Conservation (phyloP, 2,329 filamentous ascomycete species). For the Epichloe typhina region DNA sequence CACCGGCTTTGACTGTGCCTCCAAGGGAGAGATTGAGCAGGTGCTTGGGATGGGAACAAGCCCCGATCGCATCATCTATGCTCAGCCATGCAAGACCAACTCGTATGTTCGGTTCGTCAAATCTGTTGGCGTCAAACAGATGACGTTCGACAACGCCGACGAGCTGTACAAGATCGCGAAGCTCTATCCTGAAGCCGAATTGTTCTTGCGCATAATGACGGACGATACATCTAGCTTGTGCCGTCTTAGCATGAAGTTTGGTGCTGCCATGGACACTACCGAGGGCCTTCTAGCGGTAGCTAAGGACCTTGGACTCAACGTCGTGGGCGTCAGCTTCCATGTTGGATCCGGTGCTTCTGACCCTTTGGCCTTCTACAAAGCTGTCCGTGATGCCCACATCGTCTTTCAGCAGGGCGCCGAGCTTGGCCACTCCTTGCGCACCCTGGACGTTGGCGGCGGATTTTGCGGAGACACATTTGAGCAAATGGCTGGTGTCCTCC, state of each 20-base stretch:
- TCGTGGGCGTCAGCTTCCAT: slow-evolving; percentile 95
- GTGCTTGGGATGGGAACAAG: slow-evolving; percentile 72
- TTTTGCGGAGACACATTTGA: slow-evolving; percentile 90
- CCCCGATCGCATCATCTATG: slow-evolving; percentile 91
- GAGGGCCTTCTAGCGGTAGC: slow-evolving; percentile 66
- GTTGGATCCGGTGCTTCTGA: slow-evolving; percentile 94
- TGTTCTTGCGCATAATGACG: slow-evolving; percentile 88
- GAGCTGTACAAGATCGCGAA: slow-evolving; percentile 97
- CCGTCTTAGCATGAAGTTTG: slow-evolving; percentile 94
- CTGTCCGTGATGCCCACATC: slow-evolving; percentile 73
- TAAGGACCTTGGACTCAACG: slow-evolving; percentile 70
- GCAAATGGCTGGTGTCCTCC: slow-evolving; percentile 70
- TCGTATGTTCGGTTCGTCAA: slow-evolving; percentile 90
- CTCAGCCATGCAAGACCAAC: slow-evolving; percentile 98
- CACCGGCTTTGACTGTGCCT: slow-evolving; percentile 95
- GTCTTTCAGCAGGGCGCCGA: slow-evolving; percentile 77
- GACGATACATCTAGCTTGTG: slow-evolving; percentile 92
- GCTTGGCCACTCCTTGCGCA: slow-evolving; percentile 70
- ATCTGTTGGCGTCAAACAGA: slow-evolving; percentile 77
- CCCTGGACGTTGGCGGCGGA: slow-evolving; percentile 86
- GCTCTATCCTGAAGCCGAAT: slow-evolving; percentile 75
- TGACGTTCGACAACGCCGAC: slow-evolving; percentile 98
- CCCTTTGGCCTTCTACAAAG: slow-evolving; percentile 79
- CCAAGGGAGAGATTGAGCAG: slow-evolving; percentile 92
- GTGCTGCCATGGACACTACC: slow-evolving; percentile 74